These are phyloP conservation scores for sorghum (Sorghum bicolor) DNA, from an alignment of 176 grass and related monocot species.

Conservation along the genomic window Sorghum_bicolor_NCBIv3 NC_012877.2:51809501-51810000, in stretches of 20 bases:
- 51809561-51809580: too few relatives aligned
- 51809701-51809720: neutral
- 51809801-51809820: neutral
- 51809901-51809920: neutral
- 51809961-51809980: neutral
- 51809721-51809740: neutral
- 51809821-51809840: neutral
- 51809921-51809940: neutral
- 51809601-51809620: too few relatives aligned
- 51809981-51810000: neutral
- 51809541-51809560: too few relatives aligned
- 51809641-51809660: too few relatives aligned
- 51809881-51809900: too few relatives aligned
- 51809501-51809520: too few relatives aligned
- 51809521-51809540: too few relatives aligned
- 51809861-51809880: too few relatives aligned
- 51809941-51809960: neutral
- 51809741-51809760: conserved; percentile 98
- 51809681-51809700: neutral
- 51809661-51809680: too few relatives aligned
- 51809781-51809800: conserved; percentile 86
- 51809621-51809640: too few relatives aligned
- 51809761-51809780: conserved; percentile 81
- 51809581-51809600: too few relatives aligned
- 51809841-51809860: too few relatives aligned